phyloP scores from a whole-genome alignment of 257 asterid genomes.

The Pogostemon cablin region DNA sequence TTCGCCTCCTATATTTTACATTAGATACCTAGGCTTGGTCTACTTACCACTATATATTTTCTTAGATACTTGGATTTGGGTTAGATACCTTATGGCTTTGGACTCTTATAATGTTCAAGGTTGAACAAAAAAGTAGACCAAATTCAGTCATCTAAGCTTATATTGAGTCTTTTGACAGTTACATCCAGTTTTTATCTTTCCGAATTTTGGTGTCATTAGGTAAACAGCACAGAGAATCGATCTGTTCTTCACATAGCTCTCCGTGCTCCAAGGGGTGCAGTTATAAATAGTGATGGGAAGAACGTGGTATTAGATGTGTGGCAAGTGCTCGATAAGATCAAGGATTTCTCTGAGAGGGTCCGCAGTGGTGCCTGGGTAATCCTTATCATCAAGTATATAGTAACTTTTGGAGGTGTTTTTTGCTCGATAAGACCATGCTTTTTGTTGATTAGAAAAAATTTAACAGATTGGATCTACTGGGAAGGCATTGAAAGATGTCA shows the following conservation, averaged over 20 bases:
- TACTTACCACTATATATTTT: not conserved
- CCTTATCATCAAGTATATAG: constrained; percentile 20
- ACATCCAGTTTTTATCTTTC: constrained; percentile 27
- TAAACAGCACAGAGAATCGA: constrained; percentile 92
- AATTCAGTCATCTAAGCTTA: not conserved
- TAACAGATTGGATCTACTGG: constrained; percentile 97
- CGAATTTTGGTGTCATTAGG: constrained; percentile 50
- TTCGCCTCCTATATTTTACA: not conserved
- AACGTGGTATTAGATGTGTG: constrained; percentile 98
- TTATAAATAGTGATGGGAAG: constrained; percentile 86
- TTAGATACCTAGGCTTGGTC: not conserved
- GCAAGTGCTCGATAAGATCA: constrained; percentile 95
- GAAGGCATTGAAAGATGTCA: constrained; percentile 81
- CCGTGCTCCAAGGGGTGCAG: constrained; percentile 87
- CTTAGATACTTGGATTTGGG: not conserved
- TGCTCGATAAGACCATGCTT: not conserved
- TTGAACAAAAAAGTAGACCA: constrained; percentile 18
- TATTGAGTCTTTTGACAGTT: constrained; percentile 1
- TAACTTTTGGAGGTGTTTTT: constrained; percentile 15
- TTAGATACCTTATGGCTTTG: not conserved
- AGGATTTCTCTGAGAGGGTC: constrained; percentile 81
- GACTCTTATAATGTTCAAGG: constrained; percentile 2
- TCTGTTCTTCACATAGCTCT: constrained; percentile 97
- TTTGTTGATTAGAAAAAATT: not conserved
- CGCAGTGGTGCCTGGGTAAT: constrained; percentile 99